Evolutionary conservation across 257 asterid genomes (phyloP).

Genomic region (Buddleja alternifolia): DNA sequence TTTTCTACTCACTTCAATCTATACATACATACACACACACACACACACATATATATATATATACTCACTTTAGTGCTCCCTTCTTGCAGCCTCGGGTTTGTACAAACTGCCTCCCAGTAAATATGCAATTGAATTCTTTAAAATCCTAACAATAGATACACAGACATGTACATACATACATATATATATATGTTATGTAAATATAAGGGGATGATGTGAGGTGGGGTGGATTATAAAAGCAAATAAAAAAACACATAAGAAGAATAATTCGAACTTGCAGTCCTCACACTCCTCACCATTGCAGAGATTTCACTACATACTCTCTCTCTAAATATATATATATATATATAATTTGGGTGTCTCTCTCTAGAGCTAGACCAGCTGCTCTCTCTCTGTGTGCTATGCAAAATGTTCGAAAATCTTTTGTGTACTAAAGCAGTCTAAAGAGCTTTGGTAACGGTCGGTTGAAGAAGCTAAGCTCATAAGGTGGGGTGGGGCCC

Average conservation of each 20-base stretch:
- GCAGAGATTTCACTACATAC: conserved; percentile 46
- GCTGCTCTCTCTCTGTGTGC: conserved; percentile 12
- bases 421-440: conserved; percentile 64
- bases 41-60: not conserved
- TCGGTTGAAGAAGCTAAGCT: conserved; percentile 47
- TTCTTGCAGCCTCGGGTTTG: conserved; percentile 44
- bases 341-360: not conserved
- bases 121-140: conserved; percentile 19
- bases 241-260: conserved; percentile 43
- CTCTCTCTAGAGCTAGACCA: conserved; percentile 21
- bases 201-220: conserved; percentile 24
- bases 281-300: conserved; percentile 55
- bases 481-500: conserved; percentile 52
- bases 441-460: conserved; percentile 66
- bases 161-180: not conserved
- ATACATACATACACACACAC: not conserved
- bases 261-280: conserved; percentile 68
- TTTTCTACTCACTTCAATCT: conserved; percentile 29
- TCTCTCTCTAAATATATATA: conserved; percentile 12
- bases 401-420: conserved; percentile 55
- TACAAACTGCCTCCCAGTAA: conserved; percentile 30
- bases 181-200: not conserved
- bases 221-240: conserved; percentile 29
- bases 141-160: conserved; percentile 20
- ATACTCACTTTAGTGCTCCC: conserved; percentile 36